Evolutionary conservation across 192 early-diverging fungal genomes (phyloP).

Genomic region (Gryganskiella cystojenkinii): DNA sequence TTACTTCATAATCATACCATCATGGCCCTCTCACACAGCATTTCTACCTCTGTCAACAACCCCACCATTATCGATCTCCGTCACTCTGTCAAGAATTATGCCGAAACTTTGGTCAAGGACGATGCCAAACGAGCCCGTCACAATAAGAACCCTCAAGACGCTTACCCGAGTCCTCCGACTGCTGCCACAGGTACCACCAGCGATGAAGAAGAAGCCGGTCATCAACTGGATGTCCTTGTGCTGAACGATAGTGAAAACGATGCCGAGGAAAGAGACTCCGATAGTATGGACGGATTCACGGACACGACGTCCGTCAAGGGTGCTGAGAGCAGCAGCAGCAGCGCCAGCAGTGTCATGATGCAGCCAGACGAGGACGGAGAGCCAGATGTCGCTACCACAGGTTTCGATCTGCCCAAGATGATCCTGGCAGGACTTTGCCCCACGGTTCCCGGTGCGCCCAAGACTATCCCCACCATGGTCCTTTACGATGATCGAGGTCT

Average conservation of each 20-base stretch:
- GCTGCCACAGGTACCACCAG: too few relatives aligned
- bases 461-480: constrained; percentile 83
- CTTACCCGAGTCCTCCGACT: constrained; percentile 22
- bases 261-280: constrained; percentile 18
- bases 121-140: not conserved
- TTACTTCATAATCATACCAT: not conserved
- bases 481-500: constrained; percentile 89
- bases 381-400: not conserved
- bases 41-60: not conserved
- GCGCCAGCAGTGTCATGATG: not conserved
- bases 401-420: constrained; percentile 31
- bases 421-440: constrained; percentile 43
- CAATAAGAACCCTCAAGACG: constrained; percentile 4
- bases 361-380: not conserved
- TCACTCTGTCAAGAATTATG: not conserved
- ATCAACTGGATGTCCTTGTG: too few relatives aligned
- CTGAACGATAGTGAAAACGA: not conserved
- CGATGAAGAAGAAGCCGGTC: too few relatives aligned
- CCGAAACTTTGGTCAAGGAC: constrained; percentile 7
- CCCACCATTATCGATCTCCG: constrained; percentile 50
- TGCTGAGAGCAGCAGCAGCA: constrained; percentile 2
- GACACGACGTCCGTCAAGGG: constrained; percentile 12
- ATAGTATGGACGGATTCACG: constrained; percentile 24
- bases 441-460: constrained; percentile 16
- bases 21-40: not conserved